phyloP scores from a whole-genome alignment of 345 rosid species.

The Citrus sp. region DNA sequence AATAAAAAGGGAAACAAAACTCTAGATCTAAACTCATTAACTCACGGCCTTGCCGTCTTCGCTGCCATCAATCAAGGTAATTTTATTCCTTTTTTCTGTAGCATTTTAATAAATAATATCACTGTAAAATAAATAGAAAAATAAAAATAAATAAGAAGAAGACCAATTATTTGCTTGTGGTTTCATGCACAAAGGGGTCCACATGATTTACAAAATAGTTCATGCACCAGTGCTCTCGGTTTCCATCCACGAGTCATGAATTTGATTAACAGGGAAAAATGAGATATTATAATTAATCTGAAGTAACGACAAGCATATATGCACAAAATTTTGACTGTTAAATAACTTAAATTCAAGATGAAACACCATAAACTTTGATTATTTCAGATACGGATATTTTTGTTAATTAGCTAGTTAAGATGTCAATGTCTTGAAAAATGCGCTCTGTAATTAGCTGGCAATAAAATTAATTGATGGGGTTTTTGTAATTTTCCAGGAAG shows the following conservation, averaged over 20 bases:
- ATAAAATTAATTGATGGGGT: no score
- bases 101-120: no score
- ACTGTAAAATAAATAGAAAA: background rate
- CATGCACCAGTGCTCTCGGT: no score
- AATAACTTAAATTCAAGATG: background rate
- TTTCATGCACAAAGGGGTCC: background rate
- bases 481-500: no score
- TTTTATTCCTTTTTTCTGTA: no score
- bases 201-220: background rate
- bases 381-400: background rate
- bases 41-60: no score
- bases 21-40: no score
- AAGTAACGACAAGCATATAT: background rate
- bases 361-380: background rate
- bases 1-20: no score
- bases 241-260: background rate
- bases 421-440: background rate
- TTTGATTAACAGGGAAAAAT: background rate
- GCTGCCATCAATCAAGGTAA: no score
- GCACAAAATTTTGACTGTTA: background rate
- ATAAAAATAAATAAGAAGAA: background rate
- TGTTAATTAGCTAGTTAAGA: background rate
- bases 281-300: background rate
- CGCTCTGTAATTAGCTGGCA: no score
- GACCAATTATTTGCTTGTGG: background rate